phyloP scores from a whole-genome alignment of 345 rosid genomes.

The Streptanthus diversifolius region DNA sequence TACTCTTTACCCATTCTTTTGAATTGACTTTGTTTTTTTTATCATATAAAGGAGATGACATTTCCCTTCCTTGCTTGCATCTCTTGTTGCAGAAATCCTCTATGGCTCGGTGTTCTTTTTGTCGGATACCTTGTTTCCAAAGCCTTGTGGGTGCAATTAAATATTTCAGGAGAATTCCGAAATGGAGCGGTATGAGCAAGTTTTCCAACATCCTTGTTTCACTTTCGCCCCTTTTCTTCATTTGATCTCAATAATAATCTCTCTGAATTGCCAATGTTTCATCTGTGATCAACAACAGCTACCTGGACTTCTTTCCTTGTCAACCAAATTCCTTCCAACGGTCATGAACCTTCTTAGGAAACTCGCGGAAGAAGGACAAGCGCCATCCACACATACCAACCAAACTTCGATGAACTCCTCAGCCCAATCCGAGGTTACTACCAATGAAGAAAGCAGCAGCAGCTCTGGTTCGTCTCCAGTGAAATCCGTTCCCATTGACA shows the following conservation, averaged over 20 bases:
- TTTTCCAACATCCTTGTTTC: not conserved
- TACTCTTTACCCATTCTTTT: constrained; percentile 21
- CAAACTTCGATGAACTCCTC: constrained; percentile 35
- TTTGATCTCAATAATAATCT: not conserved
- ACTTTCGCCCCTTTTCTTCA: not conserved
- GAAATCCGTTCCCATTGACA: constrained; percentile 43
- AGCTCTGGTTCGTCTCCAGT: constrained; percentile 40
- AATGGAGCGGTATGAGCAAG: constrained; percentile 70
- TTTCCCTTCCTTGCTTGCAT: constrained; percentile 2
- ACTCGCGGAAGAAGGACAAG: constrained; percentile 86
- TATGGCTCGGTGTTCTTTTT: constrained; percentile 68
- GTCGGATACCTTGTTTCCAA: constrained; percentile 64
- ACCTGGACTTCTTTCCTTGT: constrained; percentile 81
- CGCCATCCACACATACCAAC: constrained; percentile 44
- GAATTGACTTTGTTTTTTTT: constrained; percentile 8
- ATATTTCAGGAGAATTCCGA: constrained; percentile 78
- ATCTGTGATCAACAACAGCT: constrained; percentile 49
- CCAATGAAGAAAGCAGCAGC: constrained; percentile 43
- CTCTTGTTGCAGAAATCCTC: constrained; percentile 75
- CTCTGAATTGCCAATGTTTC: constrained; percentile 16
- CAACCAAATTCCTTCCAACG: constrained; percentile 84
- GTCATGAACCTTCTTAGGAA: constrained; percentile 84
- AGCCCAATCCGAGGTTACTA: constrained; percentile 36
- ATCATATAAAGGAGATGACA: not conserved
- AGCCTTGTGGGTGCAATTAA: constrained; percentile 96